These are phyloP conservation scores for Plenodomus lindquistii DNA, from an alignment of 2,329 filamentous ascomycete genomes.

Conservation along the genomic window DNA sequence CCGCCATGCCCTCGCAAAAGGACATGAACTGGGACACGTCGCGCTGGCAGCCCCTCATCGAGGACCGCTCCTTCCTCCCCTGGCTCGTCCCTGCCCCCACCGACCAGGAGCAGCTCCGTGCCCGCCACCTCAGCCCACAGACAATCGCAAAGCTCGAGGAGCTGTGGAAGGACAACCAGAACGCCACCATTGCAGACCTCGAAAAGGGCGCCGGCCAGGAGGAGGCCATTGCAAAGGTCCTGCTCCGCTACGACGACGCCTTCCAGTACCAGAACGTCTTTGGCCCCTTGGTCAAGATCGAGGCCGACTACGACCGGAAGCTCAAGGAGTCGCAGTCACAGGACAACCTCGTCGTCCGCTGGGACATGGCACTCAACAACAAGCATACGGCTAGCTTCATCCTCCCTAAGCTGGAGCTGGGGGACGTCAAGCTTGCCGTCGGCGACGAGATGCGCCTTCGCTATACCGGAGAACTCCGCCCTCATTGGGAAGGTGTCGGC, in stretches of 20 bases:
- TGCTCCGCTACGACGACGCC: constrained; percentile 93
- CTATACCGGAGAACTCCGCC: constrained; percentile 90
- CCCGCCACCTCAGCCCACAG: constrained; percentile 87
- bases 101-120: constrained; percentile 94
- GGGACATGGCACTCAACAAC: constrained; percentile 95
- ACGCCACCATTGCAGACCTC: constrained; percentile 84
- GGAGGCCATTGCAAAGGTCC: constrained; percentile 90
- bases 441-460: constrained; percentile 98
- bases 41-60: constrained; percentile 95
- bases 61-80: constrained; percentile 89
- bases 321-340: constrained; percentile 98
- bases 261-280: constrained; percentile 99
- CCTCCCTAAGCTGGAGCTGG: constrained; percentile 93
- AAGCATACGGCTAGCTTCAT: constrained; percentile 96
- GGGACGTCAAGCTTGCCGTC: constrained; percentile 96
- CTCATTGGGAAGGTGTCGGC: constrained; percentile 94
- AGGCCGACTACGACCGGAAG: constrained; percentile 98
- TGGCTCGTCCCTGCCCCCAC: constrained; percentile 91
- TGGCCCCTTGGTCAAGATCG: constrained; percentile 96
- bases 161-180: constrained; percentile 95
- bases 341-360: constrained; percentile 89
- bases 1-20: constrained; percentile 91
- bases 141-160: constrained; percentile 97
- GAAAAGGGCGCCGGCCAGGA: constrained; percentile 91
- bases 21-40: constrained; percentile 99